Evolutionary conservation across 345 rosid genomes (phyloP), one percentile per base, ranked within the genome.

Genomic region (Citrus cavaleriei): DNA sequence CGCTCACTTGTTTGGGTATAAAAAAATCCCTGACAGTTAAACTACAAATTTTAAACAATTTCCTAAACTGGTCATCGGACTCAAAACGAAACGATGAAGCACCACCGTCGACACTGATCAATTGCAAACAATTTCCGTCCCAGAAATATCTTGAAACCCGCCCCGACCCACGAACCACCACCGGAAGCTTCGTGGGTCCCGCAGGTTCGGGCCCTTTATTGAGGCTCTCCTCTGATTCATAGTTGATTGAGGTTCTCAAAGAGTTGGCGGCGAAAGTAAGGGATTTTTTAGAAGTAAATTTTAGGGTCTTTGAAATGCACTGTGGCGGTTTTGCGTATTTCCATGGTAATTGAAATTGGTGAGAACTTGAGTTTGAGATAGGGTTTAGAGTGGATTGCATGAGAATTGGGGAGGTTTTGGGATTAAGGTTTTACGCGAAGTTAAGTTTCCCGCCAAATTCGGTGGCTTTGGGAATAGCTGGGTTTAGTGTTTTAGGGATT

Each of bases 1-100:
- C 85, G 21, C 78, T 82, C 6, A 94, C 93, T 86, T 81, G 91
- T 79, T 91, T 94, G 37, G 98, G 97, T 71, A 94, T 83, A 77
- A 94, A 93, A 68, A 94, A 91, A 77, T 91, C 82, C 86, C 87
- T 88, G 16, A 88, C 81, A 40, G 79, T 88, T 54, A 83, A 85
- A 76, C 87, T 71, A 10, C 81, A 87, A 75, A 81, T 70, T 70
- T 82, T 82, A n/a, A 82, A 72, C 42, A 90, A 63, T 59, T 86
- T 83, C 69, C 83, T 79, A 25, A 87, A 79, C 75, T 85, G 88
- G 68, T 82, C 85, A 38, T 81, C 84, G 32, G 84, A 84, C 74
- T 81, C 85, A 38, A 82, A 75, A 65, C 55, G 21, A 42, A 88
- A 80, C 19, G 88, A 79, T 70, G 83, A 51, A 8, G 84, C 84